phyloP scores from a whole-genome alignment of 805 yeast species.

The Candida xiaguanensis region DNA sequence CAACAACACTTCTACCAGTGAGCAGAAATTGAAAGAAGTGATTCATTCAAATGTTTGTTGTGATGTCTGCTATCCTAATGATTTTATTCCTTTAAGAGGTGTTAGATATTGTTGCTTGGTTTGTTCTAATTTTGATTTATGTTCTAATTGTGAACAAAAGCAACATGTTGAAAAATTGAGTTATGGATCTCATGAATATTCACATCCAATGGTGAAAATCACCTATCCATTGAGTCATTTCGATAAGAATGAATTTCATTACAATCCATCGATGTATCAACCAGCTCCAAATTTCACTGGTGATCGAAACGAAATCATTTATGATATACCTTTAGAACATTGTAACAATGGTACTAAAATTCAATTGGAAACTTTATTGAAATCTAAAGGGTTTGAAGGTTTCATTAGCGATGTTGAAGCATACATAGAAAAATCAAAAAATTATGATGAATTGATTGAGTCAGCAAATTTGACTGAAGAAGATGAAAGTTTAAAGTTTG shows the following conservation, averaged over 20 bases:
- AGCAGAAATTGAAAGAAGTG: background rate
- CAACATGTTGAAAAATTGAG: constrained; percentile 11
- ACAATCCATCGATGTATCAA: background rate
- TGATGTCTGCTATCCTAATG: constrained; percentile 30
- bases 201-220: constrained; percentile 31
- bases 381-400: constrained; percentile 13
- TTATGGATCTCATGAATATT: constrained; percentile 18
- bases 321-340: constrained; percentile 24
- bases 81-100: constrained; percentile 39
- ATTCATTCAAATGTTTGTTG: constrained; percentile 29
- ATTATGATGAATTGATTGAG: constrained; percentile 19
- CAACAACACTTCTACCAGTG: background rate
- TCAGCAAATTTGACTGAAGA: constrained; percentile 10
- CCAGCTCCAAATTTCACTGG: background rate
- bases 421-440: constrained; percentile 19
- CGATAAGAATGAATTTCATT: background rate
- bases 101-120: constrained; percentile 48
- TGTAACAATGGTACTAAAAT: constrained; percentile 14
- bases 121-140: constrained; percentile 52
- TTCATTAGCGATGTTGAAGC: constrained; percentile 16
- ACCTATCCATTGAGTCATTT: constrained; percentile 12
- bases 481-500: constrained; percentile 18
- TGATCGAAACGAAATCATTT: constrained; percentile 13
- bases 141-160: constrained; percentile 32
- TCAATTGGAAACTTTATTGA: constrained; percentile 16